These are phyloP conservation scores for Dryas alaskensis DNA, from an alignment of 306 rosid species.

Conservation along the genomic window DNA sequence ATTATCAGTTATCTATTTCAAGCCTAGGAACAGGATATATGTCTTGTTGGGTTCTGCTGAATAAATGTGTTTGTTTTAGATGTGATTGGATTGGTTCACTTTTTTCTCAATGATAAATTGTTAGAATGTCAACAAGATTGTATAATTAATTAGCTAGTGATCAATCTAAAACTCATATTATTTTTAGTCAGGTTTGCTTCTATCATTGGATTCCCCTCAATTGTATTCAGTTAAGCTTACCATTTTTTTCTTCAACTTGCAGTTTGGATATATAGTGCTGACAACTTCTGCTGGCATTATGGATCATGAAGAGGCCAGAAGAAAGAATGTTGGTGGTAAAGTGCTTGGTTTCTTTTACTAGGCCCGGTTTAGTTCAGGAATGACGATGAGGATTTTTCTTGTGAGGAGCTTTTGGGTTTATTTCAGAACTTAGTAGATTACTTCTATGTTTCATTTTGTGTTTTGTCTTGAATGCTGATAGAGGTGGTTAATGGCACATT, in stretches of 20 bases:
- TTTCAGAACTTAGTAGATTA: constrained; percentile 15
- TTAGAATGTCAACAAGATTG: background rate
- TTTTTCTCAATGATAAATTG: background rate
- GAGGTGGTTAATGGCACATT: background rate
- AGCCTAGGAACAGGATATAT: background rate
- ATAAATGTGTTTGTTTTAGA: background rate
- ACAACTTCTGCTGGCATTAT: constrained; percentile 62
- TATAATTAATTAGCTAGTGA: background rate
- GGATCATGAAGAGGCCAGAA: constrained; percentile 61
- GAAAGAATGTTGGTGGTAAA: constrained; percentile 61
- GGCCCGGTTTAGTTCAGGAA: background rate
- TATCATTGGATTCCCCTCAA: background rate
- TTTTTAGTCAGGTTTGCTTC: background rate
- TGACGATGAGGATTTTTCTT: background rate
- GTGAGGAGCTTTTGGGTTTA: constrained; percentile 16
- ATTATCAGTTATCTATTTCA: background rate
- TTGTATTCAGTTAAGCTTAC: background rate
- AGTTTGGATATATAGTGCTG: constrained; percentile 55
- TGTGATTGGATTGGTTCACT: background rate
- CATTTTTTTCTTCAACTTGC: background rate
- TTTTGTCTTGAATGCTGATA: constrained; percentile 11
- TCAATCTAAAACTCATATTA: background rate
- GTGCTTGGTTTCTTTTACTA: constrained; percentile 64
- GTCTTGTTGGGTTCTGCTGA: background rate
- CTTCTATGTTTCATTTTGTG: constrained; percentile 15